Conservation (phyloP, 805 yeast genomes). For the Yarrowia sp. region DNA sequence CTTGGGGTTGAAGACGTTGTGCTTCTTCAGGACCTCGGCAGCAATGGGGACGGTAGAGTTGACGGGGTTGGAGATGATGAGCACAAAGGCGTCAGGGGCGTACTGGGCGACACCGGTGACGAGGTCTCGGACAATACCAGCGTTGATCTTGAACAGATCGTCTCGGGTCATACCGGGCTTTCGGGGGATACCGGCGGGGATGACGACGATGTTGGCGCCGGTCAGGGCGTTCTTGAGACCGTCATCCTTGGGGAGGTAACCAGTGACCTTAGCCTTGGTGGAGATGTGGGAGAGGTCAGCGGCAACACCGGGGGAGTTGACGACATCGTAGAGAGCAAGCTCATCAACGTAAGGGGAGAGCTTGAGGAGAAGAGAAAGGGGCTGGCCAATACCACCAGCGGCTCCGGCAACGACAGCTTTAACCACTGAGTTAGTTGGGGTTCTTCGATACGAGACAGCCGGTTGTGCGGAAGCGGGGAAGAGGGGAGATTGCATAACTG, state of each 20-base stretch:
- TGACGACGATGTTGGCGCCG: slow-evolving; percentile 77
- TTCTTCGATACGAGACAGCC: background rate
- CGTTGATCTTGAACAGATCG: slow-evolving; percentile 94
- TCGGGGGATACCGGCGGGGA: slow-evolving; percentile 98
- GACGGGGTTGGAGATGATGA: slow-evolving; percentile 92
- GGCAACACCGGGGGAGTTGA: slow-evolving; percentile 96
- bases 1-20: slow-evolving; percentile 89
- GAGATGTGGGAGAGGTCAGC: slow-evolving; percentile 94
- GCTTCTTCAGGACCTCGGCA: slow-evolving; percentile 85
- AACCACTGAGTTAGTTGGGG: slow-evolving; percentile 42
- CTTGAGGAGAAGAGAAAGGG: slow-evolving; percentile 81
- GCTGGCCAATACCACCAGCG: slow-evolving; percentile 97
- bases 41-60: slow-evolving; percentile 97
- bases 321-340: slow-evolving; percentile 84
- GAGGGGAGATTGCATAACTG: background rate
- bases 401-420: slow-evolving; percentile 92
- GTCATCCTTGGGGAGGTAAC: slow-evolving; percentile 81
- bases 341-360: slow-evolving; percentile 87
- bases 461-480: slow-evolving; percentile 11
- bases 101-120: slow-evolving; percentile 83
- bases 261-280: slow-evolving; percentile 86
- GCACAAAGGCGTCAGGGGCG: slow-evolving; percentile 83
- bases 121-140: slow-evolving; percentile 91
- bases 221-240: slow-evolving; percentile 70
- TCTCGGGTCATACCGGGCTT: slow-evolving; percentile 99